Conservation (phyloP, 345 rosid genomes). For the Lepidium aucheri region DNA sequence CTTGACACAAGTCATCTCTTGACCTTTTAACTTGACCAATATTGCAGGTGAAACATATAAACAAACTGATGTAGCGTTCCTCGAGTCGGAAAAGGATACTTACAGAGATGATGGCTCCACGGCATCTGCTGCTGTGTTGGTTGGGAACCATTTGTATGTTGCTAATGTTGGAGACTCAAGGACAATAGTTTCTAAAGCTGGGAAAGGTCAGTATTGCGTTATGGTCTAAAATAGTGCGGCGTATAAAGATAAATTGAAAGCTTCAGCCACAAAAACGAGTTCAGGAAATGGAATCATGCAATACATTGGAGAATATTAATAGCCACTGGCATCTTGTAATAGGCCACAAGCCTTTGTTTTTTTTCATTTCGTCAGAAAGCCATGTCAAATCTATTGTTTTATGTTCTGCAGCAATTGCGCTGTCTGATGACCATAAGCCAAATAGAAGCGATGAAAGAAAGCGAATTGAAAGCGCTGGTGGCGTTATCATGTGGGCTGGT, state of each 20-base stretch:
- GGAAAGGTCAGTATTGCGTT: constrained; percentile 49
- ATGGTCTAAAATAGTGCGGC: constrained; percentile 1
- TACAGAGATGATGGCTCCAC: constrained; percentile 98
- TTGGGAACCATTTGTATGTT: constrained; percentile 86
- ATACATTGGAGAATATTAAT: not conserved
- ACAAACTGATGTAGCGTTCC: constrained; percentile 79
- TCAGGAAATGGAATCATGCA: not conserved
- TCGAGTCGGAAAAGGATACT: constrained; percentile 70
- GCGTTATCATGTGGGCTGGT: constrained; percentile 99
- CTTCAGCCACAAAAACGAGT: not conserved
- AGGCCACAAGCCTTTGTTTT: not conserved
- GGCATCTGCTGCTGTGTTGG: constrained; percentile 91
- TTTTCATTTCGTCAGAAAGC: not conserved
- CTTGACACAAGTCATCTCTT: not conserved
- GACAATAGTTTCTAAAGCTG: constrained; percentile 82
- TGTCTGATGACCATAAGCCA: constrained; percentile 99
- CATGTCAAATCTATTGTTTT: constrained; percentile 1
- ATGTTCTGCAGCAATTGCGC: constrained; percentile 62
- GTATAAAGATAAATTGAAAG: not conserved
- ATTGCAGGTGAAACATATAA: constrained; percentile 80
- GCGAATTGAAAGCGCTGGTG: constrained; percentile 96
- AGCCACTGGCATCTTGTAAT: not conserved
- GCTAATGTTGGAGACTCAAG: constrained; percentile 99
- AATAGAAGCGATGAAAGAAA: constrained; percentile 96
- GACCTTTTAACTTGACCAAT: constrained; percentile 7